Evolutionary conservation across 768 basidiomycete species (phyloP), one percentile per base, ranked within the genome.

Genomic region (Mycena venus): DNA sequence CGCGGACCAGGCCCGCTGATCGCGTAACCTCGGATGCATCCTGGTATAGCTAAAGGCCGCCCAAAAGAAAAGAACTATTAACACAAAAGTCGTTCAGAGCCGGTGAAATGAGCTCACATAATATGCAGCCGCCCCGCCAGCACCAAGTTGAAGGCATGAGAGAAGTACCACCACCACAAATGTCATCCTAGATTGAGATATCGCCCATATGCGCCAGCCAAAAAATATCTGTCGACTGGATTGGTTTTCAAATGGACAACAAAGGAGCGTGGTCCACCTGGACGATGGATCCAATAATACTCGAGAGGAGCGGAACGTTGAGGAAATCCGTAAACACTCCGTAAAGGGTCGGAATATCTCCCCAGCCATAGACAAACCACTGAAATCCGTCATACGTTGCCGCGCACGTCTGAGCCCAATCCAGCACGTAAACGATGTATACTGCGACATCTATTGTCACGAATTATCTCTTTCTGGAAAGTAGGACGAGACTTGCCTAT

Each of bases 141-240:
- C 75, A 23, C 65, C 72, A 27, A 76, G 55, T 34, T 76, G 75
- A 65, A 76, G 56, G 10, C 74, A 47, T 7, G 75, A 69, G n/a
- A 76, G 64, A 32, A 72, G 6, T 21, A 29, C 10, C 21, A 78
- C 58, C 21, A 66, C 2, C 12, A 23, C 31, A 17, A 73, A 73
- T 19, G 60, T 53, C 27, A 66, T 34, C 31, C 49, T 21, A 2
- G 75, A 76, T 7, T 65, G 53, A 4, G 77, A 68, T 25, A 78
- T 32, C 17, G 14, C 56, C 59, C 69, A 78, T 27, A 76, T 74
- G n/a, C 77, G 63, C 77, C 77, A 78, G 7, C 75, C 73, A 56
- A 74, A 78, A 25, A 74, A 78, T 12, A 74, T 60, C 75, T 77
- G 40, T 53, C n/a, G 32, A n/a, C 32, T 14, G 32, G 12, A 29